Conservation (phyloP, 352 stramenopile species). For the Phytophthora rubi region DNA sequence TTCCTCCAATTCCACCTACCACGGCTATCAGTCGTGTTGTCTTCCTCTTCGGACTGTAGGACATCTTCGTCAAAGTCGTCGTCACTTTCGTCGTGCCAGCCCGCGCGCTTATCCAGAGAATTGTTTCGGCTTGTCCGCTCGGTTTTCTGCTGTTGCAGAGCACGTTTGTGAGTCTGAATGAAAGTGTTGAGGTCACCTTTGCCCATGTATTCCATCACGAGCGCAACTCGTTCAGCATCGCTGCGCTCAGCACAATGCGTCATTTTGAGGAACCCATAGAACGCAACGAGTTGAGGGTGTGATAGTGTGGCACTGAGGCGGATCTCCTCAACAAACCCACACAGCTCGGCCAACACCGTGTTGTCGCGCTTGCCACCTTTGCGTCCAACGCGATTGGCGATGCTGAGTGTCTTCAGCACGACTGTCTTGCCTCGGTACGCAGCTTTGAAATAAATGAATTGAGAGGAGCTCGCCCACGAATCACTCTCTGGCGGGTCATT, state of each 20-base stretch:
- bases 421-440: slow-evolving; percentile 26
- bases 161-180: slow-evolving; percentile 40
- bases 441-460: slow-evolving; percentile 39
- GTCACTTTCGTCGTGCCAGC: slow-evolving; percentile 20
- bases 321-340: slow-evolving; percentile 37
- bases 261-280: slow-evolving; percentile 36
- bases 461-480: slow-evolving; percentile 18
- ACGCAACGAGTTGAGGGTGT: slow-evolving; percentile 39
- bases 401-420: slow-evolving; percentile 28
- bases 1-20: slow-evolving; percentile 37
- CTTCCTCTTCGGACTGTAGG: slow-evolving; percentile 8
- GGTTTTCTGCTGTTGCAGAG: slow-evolving; percentile 14
- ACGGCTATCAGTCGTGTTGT: not conserved
- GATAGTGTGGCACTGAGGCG: slow-evolving; percentile 34
- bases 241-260: slow-evolving; percentile 3
- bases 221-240: slow-evolving; percentile 22
- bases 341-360: slow-evolving; percentile 9
- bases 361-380: not conserved
- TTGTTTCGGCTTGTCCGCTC: not conserved
- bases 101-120: slow-evolving; percentile 10
- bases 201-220: slow-evolving; percentile 52
- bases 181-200: slow-evolving; percentile 48
- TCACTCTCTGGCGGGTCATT: not conserved
- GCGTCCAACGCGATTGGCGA: not conserved
- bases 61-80: slow-evolving; percentile 15